Evolutionary conservation across 495 filamentous ascomycete species (phyloP), one percentile per base, ranked within the genome.

Genomic region (Aspergillus carlsbadensis): DNA sequence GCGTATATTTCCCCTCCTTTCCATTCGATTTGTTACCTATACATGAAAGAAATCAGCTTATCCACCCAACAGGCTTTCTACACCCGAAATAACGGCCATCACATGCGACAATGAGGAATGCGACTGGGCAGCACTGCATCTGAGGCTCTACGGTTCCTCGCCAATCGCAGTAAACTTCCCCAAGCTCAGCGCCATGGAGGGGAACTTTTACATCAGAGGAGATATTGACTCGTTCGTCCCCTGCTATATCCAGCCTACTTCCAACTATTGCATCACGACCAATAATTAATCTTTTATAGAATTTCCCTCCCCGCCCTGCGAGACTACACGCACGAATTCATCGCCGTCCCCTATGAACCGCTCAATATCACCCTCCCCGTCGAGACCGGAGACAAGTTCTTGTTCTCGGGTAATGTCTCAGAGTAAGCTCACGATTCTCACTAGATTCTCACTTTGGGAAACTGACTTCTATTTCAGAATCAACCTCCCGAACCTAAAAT

Each of bases 181-280:
- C 42, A 45, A 45, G 22, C 42, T 45, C 5, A n/a, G 22, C n/a
- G 10, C 21, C 2, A 21, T 15, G 2, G 21, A 29, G 21, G 42
- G 42, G n/a, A 24, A 14, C 26, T 22, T 45, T 14, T 29, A 45
- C 22, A 45, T 45, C 20, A 21, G 42, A 29, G 42, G 42, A 15
- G 42, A 45, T 31, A 45, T 45, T 10, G 42, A 45, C 22, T 45
- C 42, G 42, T 45, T 45, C n/a, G 42, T 45, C 22, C 7, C 41
- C 18, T 43, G 39, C 10, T 18, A 1, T 18, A 17, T 7, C 18
- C 2, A n/a, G 15, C 39, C 39, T 8, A 3, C 2, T 41, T 41
- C n/a, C n/a, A n/a, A 17, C 10, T 15, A 17, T 29, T 29, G 3
- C 8, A 20, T 15, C 6, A 41, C 6, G 18, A 1, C 15, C 15